Evolutionary conservation across 495 filamentous ascomycete species (phyloP).

Genomic region (Penicillium pancosmium): DNA sequence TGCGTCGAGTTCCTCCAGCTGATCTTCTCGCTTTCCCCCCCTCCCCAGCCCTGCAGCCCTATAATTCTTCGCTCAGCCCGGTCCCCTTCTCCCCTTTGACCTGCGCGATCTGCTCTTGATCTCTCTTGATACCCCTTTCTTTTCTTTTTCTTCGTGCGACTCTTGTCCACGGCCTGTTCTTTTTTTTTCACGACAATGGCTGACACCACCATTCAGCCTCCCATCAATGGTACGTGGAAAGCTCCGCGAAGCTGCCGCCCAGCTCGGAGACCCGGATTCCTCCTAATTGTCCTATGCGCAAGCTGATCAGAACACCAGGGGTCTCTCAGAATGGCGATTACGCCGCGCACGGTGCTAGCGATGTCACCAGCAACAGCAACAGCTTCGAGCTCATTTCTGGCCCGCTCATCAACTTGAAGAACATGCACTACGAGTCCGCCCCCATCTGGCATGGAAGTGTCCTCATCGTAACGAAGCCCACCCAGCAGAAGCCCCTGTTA

Average conservation of each 20-base stretch:
- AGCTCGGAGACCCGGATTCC: not conserved
- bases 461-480: conserved; percentile 73
- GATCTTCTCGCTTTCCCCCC: conserved; percentile 18
- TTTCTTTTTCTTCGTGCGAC: conserved; percentile 15
- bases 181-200: conserved; percentile 10
- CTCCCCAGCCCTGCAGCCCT: conserved; percentile 32
- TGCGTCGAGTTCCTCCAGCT: not conserved
- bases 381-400: conserved; percentile 63
- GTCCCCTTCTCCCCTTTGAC: not conserved
- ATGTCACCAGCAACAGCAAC: not conserved
- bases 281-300: not conserved
- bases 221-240: conserved; percentile 15
- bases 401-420: conserved; percentile 81
- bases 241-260: not conserved
- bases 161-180: conserved; percentile 10
- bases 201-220: conserved; percentile 6
- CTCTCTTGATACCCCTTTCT: conserved; percentile 9
- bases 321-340: conserved; percentile 22
- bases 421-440: conserved; percentile 65
- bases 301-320: conserved; percentile 12
- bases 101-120: conserved; percentile 1
- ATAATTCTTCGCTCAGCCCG: conserved; percentile 17
- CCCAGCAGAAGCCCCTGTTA: conserved; percentile 54
- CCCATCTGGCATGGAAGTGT: conserved; percentile 81
- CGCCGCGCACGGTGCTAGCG: conserved; percentile 11